Evolutionary conservation across 192 early-diverging fungal genomes (phyloP).

Genomic region (Oehlia diaphana): DNA sequence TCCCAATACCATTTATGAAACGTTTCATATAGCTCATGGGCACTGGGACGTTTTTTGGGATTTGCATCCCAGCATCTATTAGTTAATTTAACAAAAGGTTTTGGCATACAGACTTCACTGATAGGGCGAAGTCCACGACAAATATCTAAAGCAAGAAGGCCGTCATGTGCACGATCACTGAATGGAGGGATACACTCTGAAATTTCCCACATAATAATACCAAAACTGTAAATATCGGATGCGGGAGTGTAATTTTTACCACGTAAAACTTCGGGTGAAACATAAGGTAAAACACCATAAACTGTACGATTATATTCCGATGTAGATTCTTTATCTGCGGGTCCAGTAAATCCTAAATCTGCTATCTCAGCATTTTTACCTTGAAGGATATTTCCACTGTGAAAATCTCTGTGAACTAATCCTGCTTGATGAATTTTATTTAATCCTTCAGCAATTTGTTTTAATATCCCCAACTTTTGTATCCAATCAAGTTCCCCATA

Average conservation of each 20-base stretch:
- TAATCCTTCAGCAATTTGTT: slow-evolving; percentile 39
- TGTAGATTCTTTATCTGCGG: slow-evolving; percentile 36
- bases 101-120: not conserved
- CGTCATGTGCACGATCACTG: slow-evolving; percentile 18
- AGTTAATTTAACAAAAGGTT: slow-evolving; percentile 2
- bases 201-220: slow-evolving; percentile 55
- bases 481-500: slow-evolving; percentile 8
- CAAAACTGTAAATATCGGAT: slow-evolving; percentile 56
- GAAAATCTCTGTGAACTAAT: slow-evolving; percentile 46
- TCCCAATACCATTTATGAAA: slow-evolving; percentile 13
- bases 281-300: slow-evolving; percentile 55
- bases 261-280: slow-evolving; percentile 53
- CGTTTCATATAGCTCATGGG: not conserved
- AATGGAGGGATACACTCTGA: slow-evolving; percentile 42
- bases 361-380: slow-evolving; percentile 31
- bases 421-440: slow-evolving; percentile 44
- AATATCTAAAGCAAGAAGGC: not conserved
- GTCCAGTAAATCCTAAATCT: slow-evolving; percentile 43
- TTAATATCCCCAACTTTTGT: slow-evolving; percentile 14
- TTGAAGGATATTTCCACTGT: slow-evolving; percentile 45
- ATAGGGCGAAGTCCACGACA: slow-evolving; percentile 12
- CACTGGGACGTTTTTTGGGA: not conserved
- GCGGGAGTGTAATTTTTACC: slow-evolving; percentile 47
- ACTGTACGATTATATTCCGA: slow-evolving; percentile 46
- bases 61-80: slow-evolving; percentile 8